These are phyloP conservation scores for Aspergillus indologenus DNA, from an alignment of 495 filamentous ascomycete genomes.

Conservation along the genomic window DNA sequence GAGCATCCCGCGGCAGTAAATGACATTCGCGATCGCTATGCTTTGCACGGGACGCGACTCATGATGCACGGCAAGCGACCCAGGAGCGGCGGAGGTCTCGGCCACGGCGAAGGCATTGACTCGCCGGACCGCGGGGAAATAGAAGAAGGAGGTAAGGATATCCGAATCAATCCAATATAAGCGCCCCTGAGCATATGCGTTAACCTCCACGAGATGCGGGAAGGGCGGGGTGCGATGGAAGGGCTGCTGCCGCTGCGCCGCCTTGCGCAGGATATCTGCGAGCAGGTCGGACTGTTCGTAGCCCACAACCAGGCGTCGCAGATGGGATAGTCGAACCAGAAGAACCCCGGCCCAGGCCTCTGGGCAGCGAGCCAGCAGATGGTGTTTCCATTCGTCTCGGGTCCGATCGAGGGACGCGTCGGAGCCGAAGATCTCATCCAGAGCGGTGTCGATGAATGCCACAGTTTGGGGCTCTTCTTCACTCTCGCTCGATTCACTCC, in stretches of 20 bases:
- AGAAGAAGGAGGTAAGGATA: constrained; percentile 1
- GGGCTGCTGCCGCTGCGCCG: not conserved
- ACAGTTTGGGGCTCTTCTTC: not conserved
- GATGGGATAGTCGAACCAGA: not conserved
- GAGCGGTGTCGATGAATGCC: not conserved
- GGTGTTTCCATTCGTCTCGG: not conserved
- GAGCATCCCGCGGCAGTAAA: not conserved
- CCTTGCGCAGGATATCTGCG: not conserved
- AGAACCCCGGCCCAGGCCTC: not conserved
- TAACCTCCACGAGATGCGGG: not conserved
- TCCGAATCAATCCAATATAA: not conserved
- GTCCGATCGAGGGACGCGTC: not conserved
- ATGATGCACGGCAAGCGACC: not conserved
- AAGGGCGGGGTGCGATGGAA: not conserved
- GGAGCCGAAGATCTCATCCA: not conserved
- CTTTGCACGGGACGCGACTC: not conserved
- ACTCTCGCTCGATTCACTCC: not conserved
- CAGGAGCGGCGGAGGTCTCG: not conserved
- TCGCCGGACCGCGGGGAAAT: constrained; percentile 3
- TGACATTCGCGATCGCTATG: not conserved
- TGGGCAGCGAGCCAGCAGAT: not conserved
- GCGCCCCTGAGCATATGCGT: not conserved
- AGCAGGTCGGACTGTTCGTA: not conserved
- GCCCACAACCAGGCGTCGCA: not conserved
- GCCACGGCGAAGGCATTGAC: not conserved